Conservation (phyloP, 345 rosid species). For the Eucalyptus sp. region DNA sequence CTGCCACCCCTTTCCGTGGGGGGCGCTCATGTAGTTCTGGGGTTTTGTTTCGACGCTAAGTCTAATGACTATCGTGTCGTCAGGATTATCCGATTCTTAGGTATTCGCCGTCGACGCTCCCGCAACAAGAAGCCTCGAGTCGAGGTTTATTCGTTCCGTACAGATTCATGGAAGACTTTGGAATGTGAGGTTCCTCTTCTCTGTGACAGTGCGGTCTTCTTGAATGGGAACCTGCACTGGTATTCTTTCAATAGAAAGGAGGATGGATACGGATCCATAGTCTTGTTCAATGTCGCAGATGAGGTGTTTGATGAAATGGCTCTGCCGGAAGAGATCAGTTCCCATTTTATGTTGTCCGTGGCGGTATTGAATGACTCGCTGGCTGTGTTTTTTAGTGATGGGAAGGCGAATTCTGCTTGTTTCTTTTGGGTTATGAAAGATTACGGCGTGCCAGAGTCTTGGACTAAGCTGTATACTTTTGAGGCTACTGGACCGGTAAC, state of each 20-base stretch:
- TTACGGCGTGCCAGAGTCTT: not conserved
- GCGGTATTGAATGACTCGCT: not conserved
- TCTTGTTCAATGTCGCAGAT: not conserved
- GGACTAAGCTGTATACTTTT: not conserved
- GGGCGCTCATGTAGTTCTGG: not conserved
- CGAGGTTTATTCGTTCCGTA: not conserved
- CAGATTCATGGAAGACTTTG: no score
- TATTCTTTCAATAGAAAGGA: no score
- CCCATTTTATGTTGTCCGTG: not conserved
- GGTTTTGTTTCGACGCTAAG: not conserved
- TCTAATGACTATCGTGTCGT: not conserved
- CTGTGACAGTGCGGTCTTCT: no score
- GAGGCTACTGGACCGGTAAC: not conserved
- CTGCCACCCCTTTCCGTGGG: not conserved
- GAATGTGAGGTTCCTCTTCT: no score
- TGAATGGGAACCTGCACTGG: no score
- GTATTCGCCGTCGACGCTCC: not conserved
- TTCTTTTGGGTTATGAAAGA: not conserved
- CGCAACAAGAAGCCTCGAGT: not conserved
- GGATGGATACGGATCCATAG: not conserved
- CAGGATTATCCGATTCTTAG: not conserved
- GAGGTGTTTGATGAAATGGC: not conserved
- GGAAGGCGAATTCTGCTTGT: fast-evolving
- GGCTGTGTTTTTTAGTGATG: not conserved
- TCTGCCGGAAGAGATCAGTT: not conserved